Percentiles rank a stretch among this genome's conserved stretches.
phyloP scores from a whole-genome alignment of 345 rosid species.

The Aegle marmelos region DNA sequence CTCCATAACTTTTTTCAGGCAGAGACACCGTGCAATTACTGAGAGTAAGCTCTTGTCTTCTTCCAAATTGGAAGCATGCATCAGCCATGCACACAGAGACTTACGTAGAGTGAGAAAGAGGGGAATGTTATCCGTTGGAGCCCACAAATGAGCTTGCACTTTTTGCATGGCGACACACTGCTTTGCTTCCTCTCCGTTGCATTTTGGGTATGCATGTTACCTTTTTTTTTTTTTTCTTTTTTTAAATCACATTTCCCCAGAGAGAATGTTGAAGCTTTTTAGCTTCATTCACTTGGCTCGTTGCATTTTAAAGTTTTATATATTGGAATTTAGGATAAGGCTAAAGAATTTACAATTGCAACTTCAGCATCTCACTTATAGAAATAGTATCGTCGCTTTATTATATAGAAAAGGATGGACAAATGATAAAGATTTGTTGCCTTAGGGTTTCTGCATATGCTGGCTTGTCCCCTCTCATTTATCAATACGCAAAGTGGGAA shows the following conservation, averaged over 20 bases:
- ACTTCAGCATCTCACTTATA: neutral
- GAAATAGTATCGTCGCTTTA: too few species aligned
- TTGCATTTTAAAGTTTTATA: neutral
- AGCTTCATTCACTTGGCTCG: neutral
- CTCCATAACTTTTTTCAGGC: too few species aligned
- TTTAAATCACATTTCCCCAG: neutral
- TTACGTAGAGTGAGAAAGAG: neutral
- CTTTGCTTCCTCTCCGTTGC: neutral
- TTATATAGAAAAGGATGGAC: neutral
- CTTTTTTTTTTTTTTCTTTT: neutral
- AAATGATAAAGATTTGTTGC: neutral
- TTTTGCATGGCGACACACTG: conserved; percentile 13
- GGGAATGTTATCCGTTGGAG: conserved; percentile 1
- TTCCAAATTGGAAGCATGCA: neutral
- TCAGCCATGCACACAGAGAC: neutral
- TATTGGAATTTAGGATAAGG: neutral
- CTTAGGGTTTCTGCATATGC: neutral
- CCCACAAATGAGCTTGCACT: conserved; percentile 4
- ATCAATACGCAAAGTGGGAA: neutral
- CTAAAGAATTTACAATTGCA: neutral
- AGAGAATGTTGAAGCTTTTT: neutral
- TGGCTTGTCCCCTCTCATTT: neutral
- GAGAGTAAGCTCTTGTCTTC: neutral
- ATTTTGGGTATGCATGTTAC: too few species aligned
- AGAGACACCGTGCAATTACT: neutral